Evolutionary conservation across 1,284 basidiomycete genomes (phyloP).

Genomic region (Ustilago loliicola): DNA sequence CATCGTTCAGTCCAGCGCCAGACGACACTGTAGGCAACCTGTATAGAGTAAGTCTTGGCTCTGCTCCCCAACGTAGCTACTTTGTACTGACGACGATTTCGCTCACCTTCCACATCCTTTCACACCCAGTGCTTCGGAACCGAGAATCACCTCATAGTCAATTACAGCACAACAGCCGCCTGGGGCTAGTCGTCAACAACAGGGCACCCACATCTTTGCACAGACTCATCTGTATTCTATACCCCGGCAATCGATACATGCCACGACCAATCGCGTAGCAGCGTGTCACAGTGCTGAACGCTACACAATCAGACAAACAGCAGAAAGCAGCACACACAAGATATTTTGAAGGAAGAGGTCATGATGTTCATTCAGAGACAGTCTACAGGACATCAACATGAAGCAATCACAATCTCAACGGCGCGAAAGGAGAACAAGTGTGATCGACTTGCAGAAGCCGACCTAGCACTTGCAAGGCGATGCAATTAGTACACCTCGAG

Average conservation of each 20-base stretch:
- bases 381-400: not conserved
- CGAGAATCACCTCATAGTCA: constrained; percentile 67
- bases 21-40: constrained; percentile 92
- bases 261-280: not conserved
- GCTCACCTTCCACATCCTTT: not conserved
- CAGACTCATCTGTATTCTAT: constrained; percentile 10
- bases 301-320: constrained; percentile 1
- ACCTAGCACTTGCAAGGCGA: not conserved
- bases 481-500: constrained; percentile 80
- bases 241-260: constrained; percentile 18
- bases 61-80: not conserved
- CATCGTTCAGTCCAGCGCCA: constrained; percentile 93
- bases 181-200: constrained; percentile 53
- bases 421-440: not conserved
- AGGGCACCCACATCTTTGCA: not conserved
- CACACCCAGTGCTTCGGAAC: constrained; percentile 62
- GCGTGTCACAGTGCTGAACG: not conserved
- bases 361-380: not conserved
- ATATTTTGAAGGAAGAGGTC: not conserved
- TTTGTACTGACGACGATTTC: not conserved
- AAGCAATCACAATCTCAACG: not conserved
- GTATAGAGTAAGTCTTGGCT: constrained; percentile 72
- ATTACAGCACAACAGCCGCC: constrained; percentile 67
- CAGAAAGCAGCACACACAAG: not conserved
- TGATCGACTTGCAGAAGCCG: no score